phyloP scores from a whole-genome alignment of 768 basidiomycete genomes.

The Dacryopinax spathularia region DNA sequence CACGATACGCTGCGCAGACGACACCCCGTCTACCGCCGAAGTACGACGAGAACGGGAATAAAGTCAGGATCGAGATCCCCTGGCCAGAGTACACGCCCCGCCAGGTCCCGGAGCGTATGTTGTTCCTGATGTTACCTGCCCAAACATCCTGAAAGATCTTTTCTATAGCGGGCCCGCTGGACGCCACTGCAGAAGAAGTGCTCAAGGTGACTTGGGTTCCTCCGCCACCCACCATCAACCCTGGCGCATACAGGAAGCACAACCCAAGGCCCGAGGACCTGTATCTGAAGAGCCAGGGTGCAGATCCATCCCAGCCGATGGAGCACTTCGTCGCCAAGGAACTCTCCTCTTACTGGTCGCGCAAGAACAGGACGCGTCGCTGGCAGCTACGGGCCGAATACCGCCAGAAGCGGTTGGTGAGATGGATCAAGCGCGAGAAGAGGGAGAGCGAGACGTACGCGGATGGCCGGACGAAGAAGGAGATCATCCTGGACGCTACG shows the following conservation, averaged over 20 bases:
- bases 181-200: conserved; percentile 49
- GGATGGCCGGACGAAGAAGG: conserved; percentile 44
- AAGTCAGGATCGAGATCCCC: conserved; percentile 35
- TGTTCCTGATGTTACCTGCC: neutral
- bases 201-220: conserved; percentile 56
- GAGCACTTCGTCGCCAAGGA: conserved; percentile 55
- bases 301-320: conserved; percentile 40
- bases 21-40: conserved; percentile 26
- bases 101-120: conserved; percentile 7
- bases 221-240: conserved; percentile 39
- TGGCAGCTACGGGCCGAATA: conserved; percentile 47
- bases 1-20: conserved; percentile 53
- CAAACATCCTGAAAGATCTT: conserved; percentile 12
- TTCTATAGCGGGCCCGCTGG: conserved; percentile 41
- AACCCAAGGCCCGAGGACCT: conserved; percentile 20
- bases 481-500: conserved; percentile 57
- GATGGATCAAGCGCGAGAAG: conserved; percentile 33
- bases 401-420: conserved; percentile 36
- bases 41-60: conserved; percentile 21
- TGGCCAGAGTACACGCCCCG: conserved; percentile 42
- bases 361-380: conserved; percentile 65
- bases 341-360: conserved; percentile 66
- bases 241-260: conserved; percentile 34
- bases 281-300: conserved; percentile 16
- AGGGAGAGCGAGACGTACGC: conserved; percentile 29